phyloP scores from a whole-genome alignment of 2,329 filamentous ascomycete species.

The Pyricularia sp. region DNA sequence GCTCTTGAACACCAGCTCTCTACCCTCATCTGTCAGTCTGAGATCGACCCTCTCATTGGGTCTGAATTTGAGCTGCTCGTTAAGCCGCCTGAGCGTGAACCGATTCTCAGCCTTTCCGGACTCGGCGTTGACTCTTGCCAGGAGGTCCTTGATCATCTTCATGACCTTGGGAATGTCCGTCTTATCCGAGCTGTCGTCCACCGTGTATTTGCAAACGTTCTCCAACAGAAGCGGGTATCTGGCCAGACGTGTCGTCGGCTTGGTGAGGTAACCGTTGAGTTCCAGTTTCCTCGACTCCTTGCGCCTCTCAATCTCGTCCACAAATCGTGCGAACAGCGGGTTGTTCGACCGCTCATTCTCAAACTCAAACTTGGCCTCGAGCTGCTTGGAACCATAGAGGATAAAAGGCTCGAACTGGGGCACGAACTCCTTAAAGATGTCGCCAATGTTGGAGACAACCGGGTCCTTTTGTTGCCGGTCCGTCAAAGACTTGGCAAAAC shows the following conservation, averaged over 20 bases:
- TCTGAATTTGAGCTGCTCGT: conserved; percentile 84
- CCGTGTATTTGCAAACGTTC: conserved; percentile 84
- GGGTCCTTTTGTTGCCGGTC: conserved; percentile 82
- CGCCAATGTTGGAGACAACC: conserved; percentile 81
- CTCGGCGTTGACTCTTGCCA: conserved; percentile 84
- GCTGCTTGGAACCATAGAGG: conserved; percentile 86
- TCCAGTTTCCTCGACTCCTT: conserved; percentile 97
- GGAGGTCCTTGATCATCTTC: conserved; percentile 73
- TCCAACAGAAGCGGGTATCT: conserved; percentile 89
- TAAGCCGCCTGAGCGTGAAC: conserved; percentile 87
- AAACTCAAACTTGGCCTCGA: conserved; percentile 96
- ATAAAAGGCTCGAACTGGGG: conserved; percentile 95
- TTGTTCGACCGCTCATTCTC: conserved; percentile 91
- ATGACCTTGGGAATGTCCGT: conserved; percentile 88
- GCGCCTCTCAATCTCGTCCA: conserved; percentile 90
- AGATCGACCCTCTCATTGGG: conserved; percentile 87
- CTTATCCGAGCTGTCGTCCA: conserved; percentile 81
- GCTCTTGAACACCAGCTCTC: conserved; percentile 90
- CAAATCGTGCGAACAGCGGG: conserved; percentile 76
- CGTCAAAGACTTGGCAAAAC: conserved; percentile 80
- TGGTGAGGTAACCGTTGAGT: conserved; percentile 94
- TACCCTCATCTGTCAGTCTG: conserved; percentile 86
- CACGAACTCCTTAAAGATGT: conserved; percentile 88
- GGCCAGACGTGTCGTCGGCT: conserved; percentile 89
- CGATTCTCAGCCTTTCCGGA: conserved; percentile 96